phyloP scores from a whole-genome alignment of 2,329 filamentous ascomycete species.

The Claviceps purpurea region DNA sequence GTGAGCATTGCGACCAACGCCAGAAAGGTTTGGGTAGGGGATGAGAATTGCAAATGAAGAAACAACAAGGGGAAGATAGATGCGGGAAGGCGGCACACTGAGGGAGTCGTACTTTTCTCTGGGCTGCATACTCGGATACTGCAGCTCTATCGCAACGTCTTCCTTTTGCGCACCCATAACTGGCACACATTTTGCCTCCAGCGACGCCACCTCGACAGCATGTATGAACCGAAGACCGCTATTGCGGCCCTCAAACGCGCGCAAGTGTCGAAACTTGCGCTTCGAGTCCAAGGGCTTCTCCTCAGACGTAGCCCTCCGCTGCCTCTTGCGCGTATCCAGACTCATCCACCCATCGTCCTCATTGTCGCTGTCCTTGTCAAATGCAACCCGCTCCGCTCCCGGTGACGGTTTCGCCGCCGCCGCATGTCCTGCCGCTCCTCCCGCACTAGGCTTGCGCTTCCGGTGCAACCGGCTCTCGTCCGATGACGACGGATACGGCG shows the following conservation, averaged over 20 bases:
- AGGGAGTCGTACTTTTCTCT: slow-evolving; percentile 46
- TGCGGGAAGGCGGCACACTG: not conserved
- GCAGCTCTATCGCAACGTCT: slow-evolving; percentile 52
- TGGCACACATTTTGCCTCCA: slow-evolving; percentile 36
- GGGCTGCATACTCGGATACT: slow-evolving; percentile 66
- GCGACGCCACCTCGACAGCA: slow-evolving; percentile 41
- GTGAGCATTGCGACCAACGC: not conserved
- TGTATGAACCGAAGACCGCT: slow-evolving; percentile 39
- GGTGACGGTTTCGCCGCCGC: slow-evolving; percentile 25
- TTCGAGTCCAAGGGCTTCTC: slow-evolving; percentile 31
- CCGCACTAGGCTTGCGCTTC: slow-evolving; percentile 33
- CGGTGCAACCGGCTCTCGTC: slow-evolving; percentile 25
- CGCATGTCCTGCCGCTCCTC: slow-evolving; percentile 7
- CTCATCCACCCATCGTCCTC: slow-evolving; percentile 40
- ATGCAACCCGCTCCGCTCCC: slow-evolving; percentile 33
- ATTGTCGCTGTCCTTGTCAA: slow-evolving; percentile 36
- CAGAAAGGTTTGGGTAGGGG: not conserved
- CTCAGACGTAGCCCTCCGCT: slow-evolving; percentile 28
- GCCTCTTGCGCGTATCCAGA: slow-evolving; percentile 34
- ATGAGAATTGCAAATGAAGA: not conserved
- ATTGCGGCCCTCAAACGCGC: slow-evolving; percentile 30
- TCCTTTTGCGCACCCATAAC: slow-evolving; percentile 35
- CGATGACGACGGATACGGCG: slow-evolving; percentile 27
- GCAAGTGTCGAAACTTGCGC: slow-evolving; percentile 31
- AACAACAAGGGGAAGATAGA: not conserved